Evolutionary conservation across 2,329 filamentous ascomycete species (phyloP).

Genomic region (Calycina herbarum): DNA sequence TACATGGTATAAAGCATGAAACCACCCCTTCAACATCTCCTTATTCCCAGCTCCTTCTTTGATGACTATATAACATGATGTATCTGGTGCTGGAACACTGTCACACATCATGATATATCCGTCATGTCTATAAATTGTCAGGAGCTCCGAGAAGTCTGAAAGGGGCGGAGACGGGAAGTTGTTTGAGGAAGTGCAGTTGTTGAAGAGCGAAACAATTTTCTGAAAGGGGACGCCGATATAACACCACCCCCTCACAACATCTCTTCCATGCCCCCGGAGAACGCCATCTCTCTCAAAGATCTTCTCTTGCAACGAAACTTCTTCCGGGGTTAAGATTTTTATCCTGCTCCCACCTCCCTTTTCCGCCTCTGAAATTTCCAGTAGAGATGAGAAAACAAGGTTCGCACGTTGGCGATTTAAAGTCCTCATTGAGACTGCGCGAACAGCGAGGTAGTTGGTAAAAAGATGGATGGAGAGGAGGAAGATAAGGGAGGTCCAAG

Average conservation of each 20-base stretch:
- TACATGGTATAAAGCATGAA: conserved; percentile 53
- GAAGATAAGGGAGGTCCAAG: conserved; percentile 45
- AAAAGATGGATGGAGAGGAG: conserved; percentile 36
- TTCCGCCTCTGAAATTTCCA: conserved; percentile 34
- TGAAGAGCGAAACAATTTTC: conserved; percentile 27
- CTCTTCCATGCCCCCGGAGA: conserved; percentile 48
- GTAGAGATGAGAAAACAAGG: conserved; percentile 66
- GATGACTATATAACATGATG: conserved; percentile 58
- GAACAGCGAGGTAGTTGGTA: conserved; percentile 85
- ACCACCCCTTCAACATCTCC: conserved; percentile 61
- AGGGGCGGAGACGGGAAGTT: conserved; percentile 25
- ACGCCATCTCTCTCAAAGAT: conserved; percentile 35
- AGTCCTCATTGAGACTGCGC: conserved; percentile 77
- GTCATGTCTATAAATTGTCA: conserved; percentile 51
- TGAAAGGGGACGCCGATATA: conserved; percentile 52
- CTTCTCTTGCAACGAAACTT: conserved; percentile 53
- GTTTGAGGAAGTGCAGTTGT: conserved; percentile 7
- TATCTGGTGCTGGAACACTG: conserved; percentile 33
- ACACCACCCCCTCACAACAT: conserved; percentile 49
- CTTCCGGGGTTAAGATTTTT: conserved; percentile 58
- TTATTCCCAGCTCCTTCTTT: conserved; percentile 55
- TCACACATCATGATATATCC: conserved; percentile 64
- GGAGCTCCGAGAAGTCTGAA: conserved; percentile 39
- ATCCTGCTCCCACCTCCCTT: neutral
- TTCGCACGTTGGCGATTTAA: conserved; percentile 86